These are phyloP conservation scores for Xylaria grammica DNA, from an alignment of 495 filamentous ascomycete genomes.

Conservation along the genomic window DNA sequence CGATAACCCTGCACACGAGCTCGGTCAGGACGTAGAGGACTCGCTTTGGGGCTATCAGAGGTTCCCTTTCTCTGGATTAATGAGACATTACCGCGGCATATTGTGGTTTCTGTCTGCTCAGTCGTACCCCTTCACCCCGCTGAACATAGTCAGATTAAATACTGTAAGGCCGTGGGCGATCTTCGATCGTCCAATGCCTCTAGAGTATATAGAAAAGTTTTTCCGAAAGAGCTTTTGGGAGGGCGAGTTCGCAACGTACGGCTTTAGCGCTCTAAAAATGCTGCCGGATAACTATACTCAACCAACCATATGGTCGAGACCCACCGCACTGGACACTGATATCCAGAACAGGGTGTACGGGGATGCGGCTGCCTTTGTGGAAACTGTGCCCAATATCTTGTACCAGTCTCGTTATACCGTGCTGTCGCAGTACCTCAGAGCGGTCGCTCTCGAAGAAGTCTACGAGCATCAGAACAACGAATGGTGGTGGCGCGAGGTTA, in stretches of 20 bases:
- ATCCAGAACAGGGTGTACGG: not conserved
- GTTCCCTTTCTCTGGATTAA: not conserved
- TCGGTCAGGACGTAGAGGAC: slow-evolving; percentile 35
- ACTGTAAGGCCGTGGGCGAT: too few relatives aligned
- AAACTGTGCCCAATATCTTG: not conserved
- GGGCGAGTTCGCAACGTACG: slow-evolving; percentile 18
- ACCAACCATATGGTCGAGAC: slow-evolving; percentile 3
- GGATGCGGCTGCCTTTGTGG: not conserved
- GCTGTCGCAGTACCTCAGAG: slow-evolving; percentile 10
- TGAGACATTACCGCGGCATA: not conserved
- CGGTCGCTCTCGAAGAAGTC: not conserved
- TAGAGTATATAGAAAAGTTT: slow-evolving; percentile 28
- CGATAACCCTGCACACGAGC: slow-evolving; percentile 19
- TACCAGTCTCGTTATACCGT: slow-evolving; percentile 1
- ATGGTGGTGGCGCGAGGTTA: not conserved
- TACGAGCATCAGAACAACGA: not conserved
- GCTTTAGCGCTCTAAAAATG: slow-evolving; percentile 26
- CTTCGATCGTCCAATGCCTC: too few relatives aligned
- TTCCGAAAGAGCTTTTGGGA: slow-evolving; percentile 36
- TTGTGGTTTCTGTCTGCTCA: too few relatives aligned
- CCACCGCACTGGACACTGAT: not conserved
- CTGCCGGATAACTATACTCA: not conserved
- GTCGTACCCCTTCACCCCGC: too few relatives aligned
- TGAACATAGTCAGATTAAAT: too few relatives aligned
- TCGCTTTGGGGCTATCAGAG: slow-evolving; percentile 10